Evolutionary conservation across 768 basidiomycete genomes (phyloP).

Genomic region (Leccinum truebloodii): DNA sequence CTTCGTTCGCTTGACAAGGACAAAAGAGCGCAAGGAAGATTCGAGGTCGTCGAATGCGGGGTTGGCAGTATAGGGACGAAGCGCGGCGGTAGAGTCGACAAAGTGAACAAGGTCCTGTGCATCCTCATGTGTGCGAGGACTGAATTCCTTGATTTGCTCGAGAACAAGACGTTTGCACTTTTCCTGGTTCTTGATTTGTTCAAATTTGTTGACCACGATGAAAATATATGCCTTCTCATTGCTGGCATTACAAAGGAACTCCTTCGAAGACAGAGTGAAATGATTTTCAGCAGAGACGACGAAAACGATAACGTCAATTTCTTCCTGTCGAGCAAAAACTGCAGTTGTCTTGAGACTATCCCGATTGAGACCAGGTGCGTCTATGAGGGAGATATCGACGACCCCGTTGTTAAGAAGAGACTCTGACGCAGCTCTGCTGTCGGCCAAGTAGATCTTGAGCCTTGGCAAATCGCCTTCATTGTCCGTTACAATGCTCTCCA

Average conservation of each 20-base stretch:
- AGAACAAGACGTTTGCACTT: constrained; percentile 86
- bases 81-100: constrained; percentile 84
- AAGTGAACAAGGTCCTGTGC: constrained; percentile 95
- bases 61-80: constrained; percentile 63
- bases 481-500: constrained; percentile 75
- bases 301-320: constrained; percentile 98
- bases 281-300: constrained; percentile 98
- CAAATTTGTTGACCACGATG: constrained; percentile 98
- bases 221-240: constrained; percentile 98
- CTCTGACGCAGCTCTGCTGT: constrained; percentile 72
- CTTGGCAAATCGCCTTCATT: constrained; percentile 58
- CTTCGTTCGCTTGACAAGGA: constrained; percentile 92
- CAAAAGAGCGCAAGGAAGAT: constrained; percentile 87
- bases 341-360: constrained; percentile 95
- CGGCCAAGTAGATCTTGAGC: constrained; percentile 88
- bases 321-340: constrained; percentile 92
- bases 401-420: constrained; percentile 94
- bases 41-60: constrained; percentile 87
- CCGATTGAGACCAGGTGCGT: constrained; percentile 96
- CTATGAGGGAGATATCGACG: constrained; percentile 97
- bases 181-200: constrained; percentile 93
- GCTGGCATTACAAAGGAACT: constrained; percentile 90
- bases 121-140: constrained; percentile 90
- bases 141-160: constrained; percentile 91
- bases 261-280: constrained; percentile 93